Evolutionary conservation across 345 rosid species (phyloP).

Genomic region (Eucalyptus rudis): DNA sequence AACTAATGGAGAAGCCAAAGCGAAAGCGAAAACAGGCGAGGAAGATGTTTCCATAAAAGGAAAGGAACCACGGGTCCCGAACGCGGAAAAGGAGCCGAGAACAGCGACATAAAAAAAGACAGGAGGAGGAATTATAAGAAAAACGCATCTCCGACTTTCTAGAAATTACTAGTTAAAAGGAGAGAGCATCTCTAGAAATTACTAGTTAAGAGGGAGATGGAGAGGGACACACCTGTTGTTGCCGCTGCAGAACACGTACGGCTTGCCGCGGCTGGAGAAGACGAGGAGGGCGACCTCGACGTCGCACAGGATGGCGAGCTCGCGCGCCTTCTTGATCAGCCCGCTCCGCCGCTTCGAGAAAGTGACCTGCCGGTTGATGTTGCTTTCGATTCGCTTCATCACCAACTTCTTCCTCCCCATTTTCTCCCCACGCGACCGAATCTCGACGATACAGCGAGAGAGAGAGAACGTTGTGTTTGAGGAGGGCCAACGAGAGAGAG

Average conservation of each 20-base stretch:
- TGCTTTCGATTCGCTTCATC: constrained; percentile 55
- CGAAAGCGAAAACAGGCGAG: not conserved
- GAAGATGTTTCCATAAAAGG: not conserved
- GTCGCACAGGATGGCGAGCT: constrained; percentile 65
- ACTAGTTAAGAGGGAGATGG: not conserved
- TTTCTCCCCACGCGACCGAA: not conserved
- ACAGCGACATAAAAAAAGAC: not conserved
- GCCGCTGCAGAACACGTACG: constrained; percentile 28
- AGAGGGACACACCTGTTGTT: constrained; percentile 8
- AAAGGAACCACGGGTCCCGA: not conserved
- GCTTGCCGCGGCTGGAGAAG: constrained; percentile 43
- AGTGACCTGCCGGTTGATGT: constrained; percentile 51
- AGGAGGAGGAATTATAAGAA: not conserved
- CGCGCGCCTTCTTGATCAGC: constrained; percentile 54
- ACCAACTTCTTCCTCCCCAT: constrained; percentile 43
- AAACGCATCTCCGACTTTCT: not conserved
- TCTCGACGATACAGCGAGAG: not conserved
- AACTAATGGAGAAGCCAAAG: not conserved
- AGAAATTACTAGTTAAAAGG: not conserved
- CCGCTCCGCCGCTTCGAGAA: constrained; percentile 60
- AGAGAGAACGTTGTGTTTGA: not conserved
- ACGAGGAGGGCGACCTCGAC: constrained; percentile 39
- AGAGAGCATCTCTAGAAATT: not conserved
- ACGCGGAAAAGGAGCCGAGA: not conserved
- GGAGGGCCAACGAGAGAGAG: not conserved